Conservation (phyloP, 2,329 filamentous ascomycete genomes). For the Aureobasidium sp. region DNA sequence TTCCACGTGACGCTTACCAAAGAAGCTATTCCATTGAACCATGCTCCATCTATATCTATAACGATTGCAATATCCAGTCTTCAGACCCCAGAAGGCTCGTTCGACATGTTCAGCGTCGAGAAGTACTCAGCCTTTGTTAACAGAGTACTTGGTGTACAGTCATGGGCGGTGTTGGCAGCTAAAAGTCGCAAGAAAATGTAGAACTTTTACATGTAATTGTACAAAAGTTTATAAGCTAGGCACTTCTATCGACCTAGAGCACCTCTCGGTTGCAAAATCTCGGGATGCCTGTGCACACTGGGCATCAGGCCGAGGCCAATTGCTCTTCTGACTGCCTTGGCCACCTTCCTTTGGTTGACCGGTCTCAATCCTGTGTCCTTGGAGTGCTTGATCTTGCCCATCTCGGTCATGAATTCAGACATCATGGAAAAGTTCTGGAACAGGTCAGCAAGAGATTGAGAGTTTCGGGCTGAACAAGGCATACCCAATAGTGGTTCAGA, state of each 20-base stretch:
- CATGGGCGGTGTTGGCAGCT: background rate
- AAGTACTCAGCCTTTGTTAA: background rate
- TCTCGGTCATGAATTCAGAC: slow-evolving; percentile 76
- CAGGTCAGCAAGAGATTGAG: background rate
- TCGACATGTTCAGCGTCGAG: background rate
- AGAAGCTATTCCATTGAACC: background rate
- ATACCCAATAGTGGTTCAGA: slow-evolving; percentile 77
- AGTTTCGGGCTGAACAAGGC: slow-evolving; percentile 25
- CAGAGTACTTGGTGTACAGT: background rate
- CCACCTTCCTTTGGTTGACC: slow-evolving; percentile 86
- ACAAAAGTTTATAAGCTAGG: background rate
- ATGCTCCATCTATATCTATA: background rate
- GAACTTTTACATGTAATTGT: slow-evolving; percentile 1
- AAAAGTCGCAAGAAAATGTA: background rate
- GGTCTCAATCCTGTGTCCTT: slow-evolving; percentile 70
- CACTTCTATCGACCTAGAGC: background rate
- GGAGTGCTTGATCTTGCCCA: slow-evolving; percentile 78
- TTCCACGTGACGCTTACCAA: slow-evolving; percentile 2
- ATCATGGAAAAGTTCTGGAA: slow-evolving; percentile 83
- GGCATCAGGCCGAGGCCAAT: slow-evolving; percentile 90
- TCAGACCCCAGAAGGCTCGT: too few species aligned
- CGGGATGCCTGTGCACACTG: slow-evolving; percentile 81
- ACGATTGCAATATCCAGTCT: too few species aligned
- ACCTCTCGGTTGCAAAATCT: slow-evolving; percentile 49
- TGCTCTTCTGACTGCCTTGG: slow-evolving; percentile 82